Conservation (phyloP, 768 basidiomycete species). For the Agaricus sinodeliciosus region DNA sequence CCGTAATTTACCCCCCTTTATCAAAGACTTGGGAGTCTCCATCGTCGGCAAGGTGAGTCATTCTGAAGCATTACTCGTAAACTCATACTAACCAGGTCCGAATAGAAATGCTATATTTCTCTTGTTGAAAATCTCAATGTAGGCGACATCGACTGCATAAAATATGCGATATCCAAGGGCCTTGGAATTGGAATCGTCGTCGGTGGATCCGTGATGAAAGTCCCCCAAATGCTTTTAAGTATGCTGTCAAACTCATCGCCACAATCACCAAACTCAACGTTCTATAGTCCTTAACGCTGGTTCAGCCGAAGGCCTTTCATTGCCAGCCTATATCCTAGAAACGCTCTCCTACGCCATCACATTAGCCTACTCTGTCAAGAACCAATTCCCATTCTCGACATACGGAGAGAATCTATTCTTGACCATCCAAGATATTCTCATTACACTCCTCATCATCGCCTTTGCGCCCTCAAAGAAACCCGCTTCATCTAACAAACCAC, state of each 20-base stretch:
- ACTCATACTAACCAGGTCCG: neutral
- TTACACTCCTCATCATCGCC: constrained; percentile 81
- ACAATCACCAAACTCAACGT: constrained; percentile 6
- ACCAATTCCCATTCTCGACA: constrained; percentile 90
- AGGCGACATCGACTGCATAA: constrained; percentile 73
- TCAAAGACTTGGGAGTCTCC: constrained; percentile 3
- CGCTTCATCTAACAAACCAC: constrained; percentile 22
- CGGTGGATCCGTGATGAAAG: constrained; percentile 92
- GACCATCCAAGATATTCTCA: constrained; percentile 79
- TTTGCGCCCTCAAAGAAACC: constrained; percentile 35
- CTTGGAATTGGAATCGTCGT: constrained; percentile 89
- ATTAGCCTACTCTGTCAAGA: constrained; percentile 78
- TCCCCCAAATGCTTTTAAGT: constrained; percentile 90
- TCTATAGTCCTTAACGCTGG: constrained; percentile 56
- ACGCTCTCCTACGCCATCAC: constrained; percentile 89
- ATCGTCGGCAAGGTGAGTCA: constrained; percentile 2
- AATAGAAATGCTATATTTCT: constrained; percentile 83
- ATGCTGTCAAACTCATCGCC: constrained; percentile 20
- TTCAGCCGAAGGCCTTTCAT: constrained; percentile 83
- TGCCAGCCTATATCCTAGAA: constrained; percentile 85
- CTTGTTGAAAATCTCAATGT: constrained; percentile 84
- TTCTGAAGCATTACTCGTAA: neutral
- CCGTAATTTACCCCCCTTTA: constrained; percentile 1
- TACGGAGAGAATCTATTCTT: constrained; percentile 98
- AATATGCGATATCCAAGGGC: constrained; percentile 88